phyloP scores from a whole-genome alignment of 169 alveolate species.

The Toxoplasma gondii region DNA sequence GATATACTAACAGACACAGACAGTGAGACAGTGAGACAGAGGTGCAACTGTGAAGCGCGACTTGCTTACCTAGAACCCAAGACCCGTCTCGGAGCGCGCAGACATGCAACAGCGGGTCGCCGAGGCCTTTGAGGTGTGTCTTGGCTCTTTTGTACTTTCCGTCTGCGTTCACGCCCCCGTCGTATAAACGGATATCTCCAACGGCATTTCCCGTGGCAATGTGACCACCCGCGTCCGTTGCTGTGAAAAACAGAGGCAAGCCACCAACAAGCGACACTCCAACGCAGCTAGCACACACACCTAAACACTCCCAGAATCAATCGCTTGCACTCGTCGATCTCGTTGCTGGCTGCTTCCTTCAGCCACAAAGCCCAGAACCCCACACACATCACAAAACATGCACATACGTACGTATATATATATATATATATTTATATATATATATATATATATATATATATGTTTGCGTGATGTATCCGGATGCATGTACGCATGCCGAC shows the following conservation, averaged over 20 bases:
- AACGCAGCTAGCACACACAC: background rate
- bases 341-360: background rate
- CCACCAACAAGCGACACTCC: background rate
- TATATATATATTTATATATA: no score
- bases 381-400: no score
- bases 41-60: background rate
- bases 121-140: conserved; percentile 70
- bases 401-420: no score
- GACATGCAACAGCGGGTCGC: conserved; percentile 71
- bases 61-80: conserved; percentile 78
- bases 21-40: background rate
- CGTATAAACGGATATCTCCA: conserved; percentile 79
- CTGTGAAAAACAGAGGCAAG: background rate
- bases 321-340: background rate
- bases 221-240: conserved; percentile 76
- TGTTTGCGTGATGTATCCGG: no score
- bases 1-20: background rate
- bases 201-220: conserved; percentile 71
- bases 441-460: no score
- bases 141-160: conserved; percentile 76
- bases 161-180: conserved; percentile 72
- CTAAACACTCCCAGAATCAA: background rate
- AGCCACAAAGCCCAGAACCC: no score
- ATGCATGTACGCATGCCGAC: no score
- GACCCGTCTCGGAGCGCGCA: conserved; percentile 79